Conservation (phyloP, 2,329 filamentous ascomycete genomes). For the Tolypocladium pustulatum region DNA sequence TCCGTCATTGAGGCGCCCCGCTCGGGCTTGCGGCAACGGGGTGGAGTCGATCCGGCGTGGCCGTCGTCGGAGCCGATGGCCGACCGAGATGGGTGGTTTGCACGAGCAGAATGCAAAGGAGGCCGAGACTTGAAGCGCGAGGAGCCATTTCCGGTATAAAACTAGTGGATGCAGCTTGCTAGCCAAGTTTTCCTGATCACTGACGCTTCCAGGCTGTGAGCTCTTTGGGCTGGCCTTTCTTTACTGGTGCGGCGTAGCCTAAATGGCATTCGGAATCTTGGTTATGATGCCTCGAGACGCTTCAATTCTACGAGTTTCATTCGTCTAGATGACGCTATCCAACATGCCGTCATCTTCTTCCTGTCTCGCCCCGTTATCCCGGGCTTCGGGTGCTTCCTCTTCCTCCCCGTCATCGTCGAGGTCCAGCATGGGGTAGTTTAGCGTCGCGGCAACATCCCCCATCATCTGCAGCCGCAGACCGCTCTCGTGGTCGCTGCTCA, state of each 20-base stretch:
- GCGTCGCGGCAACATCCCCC: conserved; percentile 78
- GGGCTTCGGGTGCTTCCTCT: conserved; percentile 12
- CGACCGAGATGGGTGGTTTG: background rate
- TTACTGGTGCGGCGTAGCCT: background rate
- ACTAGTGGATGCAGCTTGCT: background rate
- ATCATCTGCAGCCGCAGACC: conserved; percentile 74
- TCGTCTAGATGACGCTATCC: conserved; percentile 21
- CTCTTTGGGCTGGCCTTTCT: background rate
- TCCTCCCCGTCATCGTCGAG: conserved; percentile 59
- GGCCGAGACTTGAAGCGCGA: background rate
- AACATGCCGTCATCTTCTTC: conserved; percentile 19
- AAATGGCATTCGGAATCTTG: background rate
- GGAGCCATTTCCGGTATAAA: no score
- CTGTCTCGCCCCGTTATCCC: conserved; percentile 7
- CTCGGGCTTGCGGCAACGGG: background rate
- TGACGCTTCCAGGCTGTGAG: background rate
- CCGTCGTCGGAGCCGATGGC: background rate
- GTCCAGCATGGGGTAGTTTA: conserved; percentile 80
- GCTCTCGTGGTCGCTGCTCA: conserved; percentile 92
- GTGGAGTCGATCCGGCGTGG: background rate
- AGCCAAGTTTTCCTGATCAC: background rate
- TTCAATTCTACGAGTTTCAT: background rate
- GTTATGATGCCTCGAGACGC: background rate
- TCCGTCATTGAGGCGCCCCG: background rate
- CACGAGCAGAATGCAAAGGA: background rate